Percentiles rank a stretch among this genome's conserved stretches.
Evolutionary conservation across 2,329 filamentous ascomycete genomes (phyloP).

Genomic region (Dryadomyces quercivorus): DNA sequence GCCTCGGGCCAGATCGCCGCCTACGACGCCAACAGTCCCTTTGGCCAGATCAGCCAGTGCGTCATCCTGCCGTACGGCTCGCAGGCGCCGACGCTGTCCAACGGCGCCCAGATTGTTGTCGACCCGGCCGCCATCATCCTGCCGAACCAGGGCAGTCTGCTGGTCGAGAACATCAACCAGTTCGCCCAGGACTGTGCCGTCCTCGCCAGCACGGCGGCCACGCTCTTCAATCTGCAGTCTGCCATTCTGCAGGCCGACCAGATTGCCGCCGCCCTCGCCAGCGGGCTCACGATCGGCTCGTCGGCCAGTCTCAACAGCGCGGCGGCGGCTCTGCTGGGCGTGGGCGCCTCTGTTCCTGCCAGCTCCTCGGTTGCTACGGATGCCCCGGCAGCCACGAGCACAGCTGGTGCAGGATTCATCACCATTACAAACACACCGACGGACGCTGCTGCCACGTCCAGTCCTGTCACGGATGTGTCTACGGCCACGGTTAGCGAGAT

Average conservation of each 20-base stretch:
- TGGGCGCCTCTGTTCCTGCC: background rate
- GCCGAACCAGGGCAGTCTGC: conserved; percentile 18
- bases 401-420: background rate
- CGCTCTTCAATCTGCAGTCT: conserved; percentile 17
- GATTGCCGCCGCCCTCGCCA: conserved; percentile 17
- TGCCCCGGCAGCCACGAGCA: background rate
- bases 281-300: conserved; percentile 14
- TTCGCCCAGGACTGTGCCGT: conserved; percentile 22
- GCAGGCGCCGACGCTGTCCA: conserved; percentile 16
- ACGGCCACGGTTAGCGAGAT: background rate
- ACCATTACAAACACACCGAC: background rate
- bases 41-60: conserved; percentile 21
- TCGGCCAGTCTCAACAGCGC: conserved; percentile 7
- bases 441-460: background rate
- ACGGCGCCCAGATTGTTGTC: conserved; percentile 19
- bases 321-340: conserved; percentile 4
- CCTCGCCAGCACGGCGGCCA: conserved; percentile 13
- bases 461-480: background rate
- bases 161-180: conserved; percentile 21
- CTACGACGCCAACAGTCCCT: conserved; percentile 20
- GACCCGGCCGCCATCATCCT: conserved; percentile 27
- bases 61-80: conserved; percentile 23
- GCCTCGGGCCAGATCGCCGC: conserved; percentile 10
- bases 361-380: background rate
- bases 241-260: conserved; percentile 18